Evolutionary conservation across 176 grass and related monocot species (phyloP).

Genomic region (Avena eriantha): DNA sequence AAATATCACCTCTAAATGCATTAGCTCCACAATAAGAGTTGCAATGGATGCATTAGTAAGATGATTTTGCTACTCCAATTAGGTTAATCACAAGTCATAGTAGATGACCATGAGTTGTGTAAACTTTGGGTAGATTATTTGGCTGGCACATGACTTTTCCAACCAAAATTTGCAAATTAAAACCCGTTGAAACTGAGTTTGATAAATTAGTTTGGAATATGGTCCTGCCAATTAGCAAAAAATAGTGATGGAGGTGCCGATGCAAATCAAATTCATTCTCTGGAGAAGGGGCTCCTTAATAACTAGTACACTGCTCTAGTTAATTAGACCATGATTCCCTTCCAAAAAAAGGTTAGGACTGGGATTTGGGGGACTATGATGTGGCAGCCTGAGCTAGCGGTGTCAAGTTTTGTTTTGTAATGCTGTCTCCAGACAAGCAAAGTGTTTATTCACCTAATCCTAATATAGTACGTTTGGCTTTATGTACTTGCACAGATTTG

Average conservation of each 20-base stretch:
- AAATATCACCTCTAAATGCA: background rate
- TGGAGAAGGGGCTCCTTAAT: conserved; percentile 9
- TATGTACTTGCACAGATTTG: conserved; percentile 2
- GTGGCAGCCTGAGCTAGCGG: conserved; percentile 29
- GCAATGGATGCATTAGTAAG: background rate
- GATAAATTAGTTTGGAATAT: background rate
- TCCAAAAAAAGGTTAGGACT: background rate
- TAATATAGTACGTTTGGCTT: conserved; percentile 52
- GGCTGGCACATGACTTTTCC: background rate
- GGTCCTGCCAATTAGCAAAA: background rate
- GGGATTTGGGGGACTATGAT: conserved; percentile 42
- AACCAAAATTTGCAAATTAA: background rate
- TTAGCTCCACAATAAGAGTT: background rate
- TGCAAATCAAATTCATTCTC: conserved; percentile 34
- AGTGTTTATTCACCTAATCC: conserved; percentile 52
- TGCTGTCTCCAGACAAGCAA: conserved; percentile 33
- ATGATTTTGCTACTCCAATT: background rate
- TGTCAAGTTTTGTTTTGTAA: conserved; percentile 38
- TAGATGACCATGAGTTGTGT: background rate
- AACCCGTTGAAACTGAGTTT: conserved; percentile 2
- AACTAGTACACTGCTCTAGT: background rate
- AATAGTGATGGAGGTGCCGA: conserved; percentile 35
- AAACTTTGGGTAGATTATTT: background rate
- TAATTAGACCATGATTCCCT: conserved; percentile 31
- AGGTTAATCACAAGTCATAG: background rate